These are phyloP conservation scores for Meyerozyma carpophila DNA, from an alignment of 1,139 yeast species.

Conservation along the genomic window DNA sequence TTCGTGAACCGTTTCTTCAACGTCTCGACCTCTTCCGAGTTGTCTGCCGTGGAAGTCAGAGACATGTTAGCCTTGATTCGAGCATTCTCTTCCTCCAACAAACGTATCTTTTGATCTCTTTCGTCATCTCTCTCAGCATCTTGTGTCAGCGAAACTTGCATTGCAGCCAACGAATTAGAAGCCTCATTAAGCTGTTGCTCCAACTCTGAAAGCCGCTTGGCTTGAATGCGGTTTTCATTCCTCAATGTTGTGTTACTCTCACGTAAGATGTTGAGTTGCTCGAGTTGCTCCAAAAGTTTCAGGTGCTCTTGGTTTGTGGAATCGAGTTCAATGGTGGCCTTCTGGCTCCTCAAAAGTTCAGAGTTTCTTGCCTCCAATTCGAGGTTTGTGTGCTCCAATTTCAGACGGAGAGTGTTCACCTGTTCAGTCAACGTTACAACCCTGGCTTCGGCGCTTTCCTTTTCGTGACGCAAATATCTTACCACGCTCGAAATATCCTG, in stretches of 20 bases:
- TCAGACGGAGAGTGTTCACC: conserved; percentile 39
- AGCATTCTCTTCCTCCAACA: conserved; percentile 36
- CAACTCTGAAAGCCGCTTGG: conserved; percentile 19
- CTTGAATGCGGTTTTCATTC: conserved; percentile 36
- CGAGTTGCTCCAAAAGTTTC: conserved; percentile 54
- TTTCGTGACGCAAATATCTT: conserved; percentile 65
- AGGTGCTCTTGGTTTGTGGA: conserved; percentile 43
- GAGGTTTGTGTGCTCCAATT: conserved; percentile 28
- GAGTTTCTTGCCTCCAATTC: conserved; percentile 43
- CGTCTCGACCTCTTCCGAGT: conserved; percentile 7
- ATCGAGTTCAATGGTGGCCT: conserved; percentile 32
- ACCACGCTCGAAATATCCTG: conserved; percentile 50
- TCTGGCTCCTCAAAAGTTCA: conserved; percentile 34
- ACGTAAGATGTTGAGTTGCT: conserved; percentile 63
- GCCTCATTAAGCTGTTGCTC: conserved; percentile 15
- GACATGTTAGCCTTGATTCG: conserved; percentile 18
- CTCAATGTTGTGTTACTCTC: conserved; percentile 72
- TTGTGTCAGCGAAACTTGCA: conserved; percentile 7
- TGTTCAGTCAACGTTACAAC: conserved; percentile 47
- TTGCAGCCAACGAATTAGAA: background rate
- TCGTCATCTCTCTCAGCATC: conserved; percentile 21
- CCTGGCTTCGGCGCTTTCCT: conserved; percentile 65
- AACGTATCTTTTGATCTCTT: conserved; percentile 27
- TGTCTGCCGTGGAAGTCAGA: conserved; percentile 4
- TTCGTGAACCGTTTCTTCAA: conserved; percentile 24